A percentile compares a stretch with the other conserved stretches of the same genome.
Conservation (phyloP, 2,329 filamentous ascomycete genomes). For the Colletotrichum sp. region DNA sequence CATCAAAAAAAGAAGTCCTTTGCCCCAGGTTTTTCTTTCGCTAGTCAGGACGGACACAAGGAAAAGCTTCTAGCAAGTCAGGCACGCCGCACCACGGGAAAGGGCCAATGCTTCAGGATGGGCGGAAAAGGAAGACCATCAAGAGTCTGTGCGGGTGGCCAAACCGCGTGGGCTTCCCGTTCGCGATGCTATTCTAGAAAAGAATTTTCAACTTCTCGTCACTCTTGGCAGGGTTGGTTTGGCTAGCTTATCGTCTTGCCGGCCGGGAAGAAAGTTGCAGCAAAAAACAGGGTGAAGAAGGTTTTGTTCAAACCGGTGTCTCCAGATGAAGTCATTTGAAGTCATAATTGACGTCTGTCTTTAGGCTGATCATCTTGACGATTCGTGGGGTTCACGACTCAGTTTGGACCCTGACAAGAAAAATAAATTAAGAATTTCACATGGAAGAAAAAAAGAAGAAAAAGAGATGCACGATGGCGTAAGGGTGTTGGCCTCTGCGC, state of each 20-base stretch:
- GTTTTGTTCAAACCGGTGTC: not conserved
- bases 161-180: not conserved
- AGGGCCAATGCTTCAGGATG: not conserved
- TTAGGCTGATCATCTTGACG: not conserved
- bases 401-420: not conserved
- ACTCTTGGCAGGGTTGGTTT: not conserved
- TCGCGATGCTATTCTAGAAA: not conserved
- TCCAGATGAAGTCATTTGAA: constrained; percentile 8
- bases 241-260: not conserved
- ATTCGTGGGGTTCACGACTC: constrained; percentile 3
- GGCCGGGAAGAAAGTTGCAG: not conserved
- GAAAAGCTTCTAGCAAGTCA: not conserved
- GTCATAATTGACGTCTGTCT: constrained; percentile 7
- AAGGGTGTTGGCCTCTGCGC: not conserved
- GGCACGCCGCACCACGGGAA: not conserved
- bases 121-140: not conserved
- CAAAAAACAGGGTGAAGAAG: not conserved
- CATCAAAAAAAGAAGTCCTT: not conserved
- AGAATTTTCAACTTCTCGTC: not conserved
- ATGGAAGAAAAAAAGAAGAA: not conserved
- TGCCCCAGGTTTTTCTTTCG: not conserved
- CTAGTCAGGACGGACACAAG: not conserved
- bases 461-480: not conserved
- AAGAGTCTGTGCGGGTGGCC: not conserved
- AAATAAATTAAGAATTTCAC: not conserved